phyloP scores from a whole-genome alignment of 2,329 filamentous ascomycete species.

The Nannizzia gypsea region DNA sequence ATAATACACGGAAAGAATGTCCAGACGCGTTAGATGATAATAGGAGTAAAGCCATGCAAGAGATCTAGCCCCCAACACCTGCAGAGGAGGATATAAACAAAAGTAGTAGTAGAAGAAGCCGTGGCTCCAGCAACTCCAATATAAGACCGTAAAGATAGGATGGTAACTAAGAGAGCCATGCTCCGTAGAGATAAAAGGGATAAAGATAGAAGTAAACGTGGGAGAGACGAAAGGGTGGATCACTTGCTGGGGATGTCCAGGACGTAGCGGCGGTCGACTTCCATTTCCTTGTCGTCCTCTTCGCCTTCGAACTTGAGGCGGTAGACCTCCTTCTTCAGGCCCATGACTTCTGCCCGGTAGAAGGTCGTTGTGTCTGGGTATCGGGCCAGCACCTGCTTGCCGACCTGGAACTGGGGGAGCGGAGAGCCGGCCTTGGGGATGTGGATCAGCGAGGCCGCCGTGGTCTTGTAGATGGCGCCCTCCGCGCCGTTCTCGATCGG shows the following conservation, averaged over 20 bases:
- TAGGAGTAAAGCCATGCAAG: no score
- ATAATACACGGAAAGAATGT: no score
- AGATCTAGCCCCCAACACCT: no score
- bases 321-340: slow-evolving; percentile 44
- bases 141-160: no score
- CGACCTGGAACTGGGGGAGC: slow-evolving; percentile 50
- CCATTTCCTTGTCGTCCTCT: slow-evolving; percentile 59
- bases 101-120: no score
- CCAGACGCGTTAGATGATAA: no score
- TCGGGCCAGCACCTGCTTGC: slow-evolving; percentile 62
- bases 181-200: neutral
- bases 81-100: no score
- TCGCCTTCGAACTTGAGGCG: slow-evolving; percentile 66
- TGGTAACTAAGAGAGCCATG: no score
- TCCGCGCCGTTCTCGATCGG: slow-evolving; percentile 58
- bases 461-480: slow-evolving; percentile 51
- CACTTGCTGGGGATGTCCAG: slow-evolving; percentile 53
- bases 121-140: no score
- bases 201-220: neutral
- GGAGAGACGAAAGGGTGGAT: neutral
- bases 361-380: slow-evolving; percentile 80
- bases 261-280: slow-evolving; percentile 64
- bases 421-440: slow-evolving; percentile 53
- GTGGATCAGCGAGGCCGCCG: slow-evolving; percentile 62
- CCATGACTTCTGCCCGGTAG: slow-evolving; percentile 71